These are phyloP conservation scores for Candida nemodendra DNA, from an alignment of 805 yeast species.

Conservation along the genomic window DNA sequence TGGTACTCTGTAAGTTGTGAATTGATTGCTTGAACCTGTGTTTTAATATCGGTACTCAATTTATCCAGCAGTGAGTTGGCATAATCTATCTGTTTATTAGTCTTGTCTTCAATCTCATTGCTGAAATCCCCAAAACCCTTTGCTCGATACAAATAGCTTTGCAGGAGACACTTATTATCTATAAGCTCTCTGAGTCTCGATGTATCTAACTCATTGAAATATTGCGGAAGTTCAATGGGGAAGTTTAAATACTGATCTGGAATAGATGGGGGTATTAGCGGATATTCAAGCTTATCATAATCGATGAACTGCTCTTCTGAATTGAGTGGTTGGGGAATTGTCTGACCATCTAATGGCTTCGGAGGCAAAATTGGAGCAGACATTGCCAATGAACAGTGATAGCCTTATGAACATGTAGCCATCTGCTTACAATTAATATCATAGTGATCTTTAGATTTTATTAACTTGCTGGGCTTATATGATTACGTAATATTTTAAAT, in stretches of 20 bases:
- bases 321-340: neutral
- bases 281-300: constrained; percentile 23
- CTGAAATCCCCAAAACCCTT: constrained; percentile 15
- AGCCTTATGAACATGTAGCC: too few species aligned
- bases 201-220: constrained; percentile 24
- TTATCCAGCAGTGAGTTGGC: constrained; percentile 30
- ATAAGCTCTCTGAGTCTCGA: constrained; percentile 21
- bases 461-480: too few species aligned
- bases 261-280: constrained; percentile 21
- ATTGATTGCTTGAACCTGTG: constrained; percentile 21
- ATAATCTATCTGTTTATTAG: constrained; percentile 38
- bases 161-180: constrained; percentile 14
- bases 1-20: constrained; percentile 26
- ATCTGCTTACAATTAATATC: too few species aligned
- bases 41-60: constrained; percentile 24
- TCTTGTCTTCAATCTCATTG: constrained; percentile 27
- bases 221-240: constrained; percentile 19
- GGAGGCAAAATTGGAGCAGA: constrained; percentile 1
- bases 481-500: too few species aligned
- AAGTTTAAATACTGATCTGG: constrained; percentile 7
- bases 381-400: neutral
- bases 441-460: too few species aligned
- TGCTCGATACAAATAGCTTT: constrained; percentile 18
- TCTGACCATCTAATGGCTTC: constrained; percentile 3
- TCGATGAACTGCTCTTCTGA: constrained; percentile 13